Evolutionary conservation across 768 basidiomycete genomes (phyloP).

Genomic region (Daedalea quercina): DNA sequence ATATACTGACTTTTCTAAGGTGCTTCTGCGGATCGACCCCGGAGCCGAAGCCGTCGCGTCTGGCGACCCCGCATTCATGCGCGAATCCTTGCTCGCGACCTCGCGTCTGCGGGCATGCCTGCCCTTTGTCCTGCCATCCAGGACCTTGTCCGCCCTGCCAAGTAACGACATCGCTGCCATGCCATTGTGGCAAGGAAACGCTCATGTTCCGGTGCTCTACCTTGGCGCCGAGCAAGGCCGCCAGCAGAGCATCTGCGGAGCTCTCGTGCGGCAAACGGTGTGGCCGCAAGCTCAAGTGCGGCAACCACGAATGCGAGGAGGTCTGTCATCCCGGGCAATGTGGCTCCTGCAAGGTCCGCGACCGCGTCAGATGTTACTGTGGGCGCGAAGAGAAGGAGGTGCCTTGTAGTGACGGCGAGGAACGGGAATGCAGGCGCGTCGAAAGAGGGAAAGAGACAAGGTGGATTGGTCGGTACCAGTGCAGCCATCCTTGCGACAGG

Average conservation of each 20-base stretch:
- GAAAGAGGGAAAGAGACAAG: conserved; percentile 30
- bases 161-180: conserved; percentile 67
- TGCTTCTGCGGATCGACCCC: conserved; percentile 78
- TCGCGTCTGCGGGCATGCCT: conserved; percentile 71
- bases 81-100: conserved; percentile 58
- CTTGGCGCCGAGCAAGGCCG: conserved; percentile 19
- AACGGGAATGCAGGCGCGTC: conserved; percentile 31
- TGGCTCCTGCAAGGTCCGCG: conserved; percentile 48
- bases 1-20: conserved; percentile 28
- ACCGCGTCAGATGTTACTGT: conserved; percentile 70
- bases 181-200: conserved; percentile 65
- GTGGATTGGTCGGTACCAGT: conserved; percentile 67
- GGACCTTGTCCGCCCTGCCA: conserved; percentile 95
- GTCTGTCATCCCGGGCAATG: conserved; percentile 79
- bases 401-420: conserved; percentile 59
- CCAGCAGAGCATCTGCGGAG: conserved; percentile 13
- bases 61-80: conserved; percentile 75
- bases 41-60: conserved; percentile 66
- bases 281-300: conserved; percentile 49
- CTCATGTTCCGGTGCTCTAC: conserved; percentile 56
- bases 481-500: conserved; percentile 56
- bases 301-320: conserved; percentile 61
- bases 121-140: conserved; percentile 84
- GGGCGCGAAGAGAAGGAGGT: conserved; percentile 56
- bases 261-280: conserved; percentile 36